phyloP scores from a whole-genome alignment of 495 filamentous ascomycete genomes.

The Lineolata rhizophorae region DNA sequence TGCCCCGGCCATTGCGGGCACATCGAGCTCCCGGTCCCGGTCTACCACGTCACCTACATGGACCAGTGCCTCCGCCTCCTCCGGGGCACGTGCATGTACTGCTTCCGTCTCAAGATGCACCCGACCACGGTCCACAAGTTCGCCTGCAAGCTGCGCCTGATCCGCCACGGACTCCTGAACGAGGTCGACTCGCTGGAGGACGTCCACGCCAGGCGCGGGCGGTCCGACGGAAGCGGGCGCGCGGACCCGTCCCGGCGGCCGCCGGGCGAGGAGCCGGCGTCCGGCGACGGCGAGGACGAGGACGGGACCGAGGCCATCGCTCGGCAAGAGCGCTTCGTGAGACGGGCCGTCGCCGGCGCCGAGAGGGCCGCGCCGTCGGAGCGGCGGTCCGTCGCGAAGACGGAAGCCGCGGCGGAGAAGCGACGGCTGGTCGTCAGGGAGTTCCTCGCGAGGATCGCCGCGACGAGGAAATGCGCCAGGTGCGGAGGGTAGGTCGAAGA shows the following conservation, averaged over 20 bases:
- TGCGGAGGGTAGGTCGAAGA: slow-evolving; percentile 39
- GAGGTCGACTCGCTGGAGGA: slow-evolving; percentile 47
- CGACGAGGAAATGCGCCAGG: slow-evolving; percentile 42
- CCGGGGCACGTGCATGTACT: slow-evolving; percentile 73
- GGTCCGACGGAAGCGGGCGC: no score
- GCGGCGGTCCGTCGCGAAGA: slow-evolving; percentile 38
- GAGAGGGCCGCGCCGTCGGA: no score
- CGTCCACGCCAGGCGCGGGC: slow-evolving; percentile 1
- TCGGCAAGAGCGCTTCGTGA: no score
- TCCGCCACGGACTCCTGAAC: slow-evolving; percentile 63
- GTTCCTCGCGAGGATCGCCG: slow-evolving; percentile 47
- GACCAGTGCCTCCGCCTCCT: slow-evolving; percentile 71
- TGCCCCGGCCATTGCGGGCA: slow-evolving; percentile 91
- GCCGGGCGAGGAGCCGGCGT: slow-evolving; percentile 9
- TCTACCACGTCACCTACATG: slow-evolving; percentile 89
- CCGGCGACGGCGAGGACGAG: slow-evolving; percentile 14
- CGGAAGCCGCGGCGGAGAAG: slow-evolving; percentile 55
- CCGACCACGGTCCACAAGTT: slow-evolving; percentile 51
- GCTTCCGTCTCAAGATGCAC: slow-evolving; percentile 56
- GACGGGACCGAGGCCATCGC: no score
- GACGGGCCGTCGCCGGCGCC: no score
- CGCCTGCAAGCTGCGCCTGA: slow-evolving; percentile 64
- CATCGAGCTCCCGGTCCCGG: slow-evolving; percentile 76
- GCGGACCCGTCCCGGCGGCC: neutral
- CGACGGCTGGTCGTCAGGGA: slow-evolving; percentile 55